Evolutionary conservation across 352 stramenopile species (phyloP).

Genomic region (Pythium biforme): DNA sequence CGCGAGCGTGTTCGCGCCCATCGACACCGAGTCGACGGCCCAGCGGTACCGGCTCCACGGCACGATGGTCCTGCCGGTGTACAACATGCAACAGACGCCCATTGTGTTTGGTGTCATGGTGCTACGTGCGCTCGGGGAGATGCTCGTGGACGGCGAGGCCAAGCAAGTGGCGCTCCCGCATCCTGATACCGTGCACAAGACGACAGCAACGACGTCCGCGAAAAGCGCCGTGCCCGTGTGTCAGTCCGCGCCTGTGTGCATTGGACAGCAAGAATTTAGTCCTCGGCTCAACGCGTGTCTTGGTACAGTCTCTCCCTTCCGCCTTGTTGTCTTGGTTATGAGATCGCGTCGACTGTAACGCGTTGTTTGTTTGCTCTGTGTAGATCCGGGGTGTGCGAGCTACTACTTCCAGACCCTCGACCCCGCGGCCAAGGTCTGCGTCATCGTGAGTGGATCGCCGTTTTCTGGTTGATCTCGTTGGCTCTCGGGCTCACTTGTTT

Average conservation of each 20-base stretch:
- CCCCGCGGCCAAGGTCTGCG: constrained; percentile 38
- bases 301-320: constrained; percentile 26
- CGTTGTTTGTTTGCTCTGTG: background rate
- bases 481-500: background rate
- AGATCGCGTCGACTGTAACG: no score
- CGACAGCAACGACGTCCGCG: background rate
- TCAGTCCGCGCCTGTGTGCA: constrained; percentile 24
- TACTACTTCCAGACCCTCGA: constrained; percentile 69
- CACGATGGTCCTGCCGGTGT: constrained; percentile 45
- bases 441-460: constrained; percentile 47
- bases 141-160: constrained; percentile 42
- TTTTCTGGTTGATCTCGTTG: background rate
- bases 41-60: constrained; percentile 53
- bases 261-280: constrained; percentile 43
- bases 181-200: background rate
- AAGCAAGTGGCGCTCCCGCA: constrained; percentile 34
- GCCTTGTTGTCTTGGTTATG: background rate
- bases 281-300: constrained; percentile 45
- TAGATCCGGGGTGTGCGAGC: constrained; percentile 59
- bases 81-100: constrained; percentile 66
- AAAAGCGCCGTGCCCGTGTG: constrained; percentile 20
- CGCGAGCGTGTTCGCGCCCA: constrained; percentile 42
- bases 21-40: constrained; percentile 40
- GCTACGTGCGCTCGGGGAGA: constrained; percentile 38
- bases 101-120: constrained; percentile 66